Conservation (phyloP, 345 rosid species). For the Eucalyptus lansdowneana region DNA sequence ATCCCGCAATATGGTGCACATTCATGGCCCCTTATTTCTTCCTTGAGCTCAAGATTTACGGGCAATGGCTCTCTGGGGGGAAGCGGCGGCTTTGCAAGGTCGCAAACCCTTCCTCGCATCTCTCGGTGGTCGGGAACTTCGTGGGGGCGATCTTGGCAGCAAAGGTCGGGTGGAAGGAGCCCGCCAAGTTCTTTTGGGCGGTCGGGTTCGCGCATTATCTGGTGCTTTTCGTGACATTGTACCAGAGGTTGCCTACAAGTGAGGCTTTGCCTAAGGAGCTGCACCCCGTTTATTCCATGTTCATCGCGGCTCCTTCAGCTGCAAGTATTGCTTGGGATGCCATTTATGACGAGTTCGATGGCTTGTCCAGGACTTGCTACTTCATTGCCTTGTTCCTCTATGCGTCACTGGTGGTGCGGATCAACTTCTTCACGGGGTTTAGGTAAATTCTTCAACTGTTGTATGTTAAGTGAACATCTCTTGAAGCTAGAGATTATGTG, state of each 20-base stretch:
- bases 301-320: conserved; percentile 95
- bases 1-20: conserved; percentile 67
- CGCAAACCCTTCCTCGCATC: conserved; percentile 90
- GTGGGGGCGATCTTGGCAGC: conserved; percentile 90
- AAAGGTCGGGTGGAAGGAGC: conserved; percentile 77
- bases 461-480: background rate
- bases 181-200: conserved; percentile 88
- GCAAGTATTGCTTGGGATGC: conserved; percentile 90
- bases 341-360: conserved; percentile 77
- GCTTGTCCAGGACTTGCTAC: conserved; percentile 67
- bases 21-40: conserved; percentile 79
- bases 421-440: conserved; percentile 94
- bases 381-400: conserved; percentile 86
- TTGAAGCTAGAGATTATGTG: background rate
- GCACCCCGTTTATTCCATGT: conserved; percentile 95
- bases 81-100: conserved; percentile 90
- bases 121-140: conserved; percentile 87
- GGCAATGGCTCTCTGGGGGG: conserved; percentile 96
- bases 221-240: conserved; percentile 83
- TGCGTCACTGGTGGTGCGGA: conserved; percentile 56
- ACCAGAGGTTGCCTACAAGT: conserved; percentile 83
- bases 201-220: conserved; percentile 88
- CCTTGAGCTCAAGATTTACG: conserved; percentile 88
- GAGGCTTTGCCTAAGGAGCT: conserved; percentile 91
- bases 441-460: conserved; percentile 21